Evolutionary conservation across 192 early-diverging fungal genomes (phyloP).

Genomic region (Geosiphon pyriformis): DNA sequence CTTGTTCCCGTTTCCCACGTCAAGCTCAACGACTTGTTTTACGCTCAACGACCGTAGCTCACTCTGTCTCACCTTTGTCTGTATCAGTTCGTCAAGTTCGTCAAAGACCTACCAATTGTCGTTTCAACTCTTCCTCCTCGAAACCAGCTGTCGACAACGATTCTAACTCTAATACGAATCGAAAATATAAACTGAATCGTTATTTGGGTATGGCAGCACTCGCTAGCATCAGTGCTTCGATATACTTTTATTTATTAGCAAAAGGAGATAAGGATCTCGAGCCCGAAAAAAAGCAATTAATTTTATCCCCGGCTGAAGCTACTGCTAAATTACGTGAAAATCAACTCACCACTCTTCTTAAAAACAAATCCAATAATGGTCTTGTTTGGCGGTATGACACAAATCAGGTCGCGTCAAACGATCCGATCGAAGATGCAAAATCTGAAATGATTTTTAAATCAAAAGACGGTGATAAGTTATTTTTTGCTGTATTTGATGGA

Average conservation of each 20-base stretch:
- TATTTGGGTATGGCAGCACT: neutral
- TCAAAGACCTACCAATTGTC: too few relatives aligned
- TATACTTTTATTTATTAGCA: conserved; percentile 7
- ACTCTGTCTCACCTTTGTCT: neutral
- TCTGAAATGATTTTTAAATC: conserved; percentile 33
- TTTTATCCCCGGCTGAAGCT: conserved; percentile 3
- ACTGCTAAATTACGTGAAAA: conserved; percentile 18
- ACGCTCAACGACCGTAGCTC: neutral
- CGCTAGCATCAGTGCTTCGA: neutral
- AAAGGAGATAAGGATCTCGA: neutral
- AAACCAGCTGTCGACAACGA: neutral
- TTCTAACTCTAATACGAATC: neutral
- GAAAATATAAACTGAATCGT: neutral
- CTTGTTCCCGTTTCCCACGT: neutral
- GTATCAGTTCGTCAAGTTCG: neutral
- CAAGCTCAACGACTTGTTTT: neutral
- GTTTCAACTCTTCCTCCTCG: neutral
- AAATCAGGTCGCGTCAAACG: conserved; percentile 47
- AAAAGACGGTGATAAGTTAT: conserved; percentile 33
- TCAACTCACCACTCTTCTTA: conserved; percentile 5
- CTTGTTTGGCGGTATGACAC: conserved; percentile 14
- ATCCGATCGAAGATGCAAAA: conserved; percentile 48
- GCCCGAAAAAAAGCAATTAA: neutral
- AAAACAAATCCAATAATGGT: conserved; percentile 11
- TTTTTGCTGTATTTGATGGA: conserved; percentile 52